A percentile compares a stretch with the other conserved stretches of the same genome.
Evolutionary conservation across 345 rosid species (phyloP).

Genomic region (Boechera retrofracta): DNA sequence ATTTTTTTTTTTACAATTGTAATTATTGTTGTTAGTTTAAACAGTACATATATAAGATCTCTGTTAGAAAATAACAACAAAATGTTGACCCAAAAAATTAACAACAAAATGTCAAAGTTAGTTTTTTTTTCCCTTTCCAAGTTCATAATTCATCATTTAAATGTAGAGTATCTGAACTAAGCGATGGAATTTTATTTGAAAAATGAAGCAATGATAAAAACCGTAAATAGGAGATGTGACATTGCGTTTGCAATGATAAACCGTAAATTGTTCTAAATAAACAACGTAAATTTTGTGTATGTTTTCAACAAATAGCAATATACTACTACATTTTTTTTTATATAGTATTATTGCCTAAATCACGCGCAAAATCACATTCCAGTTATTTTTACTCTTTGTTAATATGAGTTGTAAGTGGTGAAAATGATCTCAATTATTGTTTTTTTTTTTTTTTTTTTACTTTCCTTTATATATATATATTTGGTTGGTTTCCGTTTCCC

Average conservation of each 20-base stretch:
- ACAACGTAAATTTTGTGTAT: too few species aligned
- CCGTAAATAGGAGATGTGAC: too few species aligned
- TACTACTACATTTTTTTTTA: too few species aligned
- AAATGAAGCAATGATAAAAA: not conserved
- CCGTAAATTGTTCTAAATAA: too few species aligned
- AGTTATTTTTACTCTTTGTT: too few species aligned
- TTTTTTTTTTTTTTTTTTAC: not conserved
- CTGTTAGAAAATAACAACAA: not conserved
- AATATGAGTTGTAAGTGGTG: not conserved
- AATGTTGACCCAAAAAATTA: not conserved
- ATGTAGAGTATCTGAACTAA: too few species aligned
- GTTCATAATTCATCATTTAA: not conserved
- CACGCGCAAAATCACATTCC: too few species aligned
- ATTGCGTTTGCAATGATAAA: not conserved
- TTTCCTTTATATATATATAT: not conserved
- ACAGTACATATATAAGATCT: not conserved
- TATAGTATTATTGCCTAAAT: too few species aligned
- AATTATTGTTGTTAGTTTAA: conserved; percentile 23
- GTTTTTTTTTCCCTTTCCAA: not conserved
- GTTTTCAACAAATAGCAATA: too few species aligned
- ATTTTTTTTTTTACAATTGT: not conserved
- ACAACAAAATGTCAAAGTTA: too few species aligned
- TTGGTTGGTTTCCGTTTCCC: not conserved
- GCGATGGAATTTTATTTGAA: not conserved
- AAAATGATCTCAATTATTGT: not conserved